These are phyloP conservation scores for Blastobotrys serpentis DNA, from an alignment of 1,139 yeast species.

Conservation along the genomic window DNA sequence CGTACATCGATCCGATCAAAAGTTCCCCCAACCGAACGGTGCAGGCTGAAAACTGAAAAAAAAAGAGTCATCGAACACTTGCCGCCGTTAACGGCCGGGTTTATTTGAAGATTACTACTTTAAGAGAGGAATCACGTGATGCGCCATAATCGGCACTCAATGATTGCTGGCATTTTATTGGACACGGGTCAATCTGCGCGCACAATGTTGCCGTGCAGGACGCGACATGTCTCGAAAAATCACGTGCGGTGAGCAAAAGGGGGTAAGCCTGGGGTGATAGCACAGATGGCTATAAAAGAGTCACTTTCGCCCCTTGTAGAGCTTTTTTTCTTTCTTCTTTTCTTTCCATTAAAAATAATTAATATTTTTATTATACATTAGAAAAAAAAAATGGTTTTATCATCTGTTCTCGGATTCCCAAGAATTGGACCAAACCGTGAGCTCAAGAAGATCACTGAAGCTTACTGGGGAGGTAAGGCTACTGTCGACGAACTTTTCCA, in stretches of 20 bases:
- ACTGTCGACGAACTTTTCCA: slow-evolving; percentile 81
- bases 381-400: slow-evolving; percentile 67
- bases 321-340: slow-evolving; percentile 7
- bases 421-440: slow-evolving; percentile 98
- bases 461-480: slow-evolving; percentile 97
- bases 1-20: too few species aligned
- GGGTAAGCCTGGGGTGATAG: not conserved
- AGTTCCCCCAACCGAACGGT: too few species aligned
- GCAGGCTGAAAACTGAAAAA: too few species aligned
- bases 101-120: slow-evolving; percentile 9
- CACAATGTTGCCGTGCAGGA: not conserved
- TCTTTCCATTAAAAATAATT: slow-evolving; percentile 5
- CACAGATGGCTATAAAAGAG: slow-evolving; percentile 10
- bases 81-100: not conserved
- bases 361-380: not conserved
- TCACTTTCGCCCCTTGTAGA: slow-evolving; percentile 4
- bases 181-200: slow-evolving; percentile 10
- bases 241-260: slow-evolving; percentile 13
- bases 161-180: not conserved
- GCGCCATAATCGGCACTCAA: slow-evolving; percentile 8
- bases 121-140: slow-evolving; percentile 16
- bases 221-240: slow-evolving; percentile 8
- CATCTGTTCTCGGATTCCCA: slow-evolving; percentile 98
- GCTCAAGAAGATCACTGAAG: slow-evolving; percentile 96
- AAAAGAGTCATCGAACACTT: not conserved